Evolutionary conservation across 768 basidiomycete genomes (phyloP).

Genomic region (Lyophyllum shimeji): DNA sequence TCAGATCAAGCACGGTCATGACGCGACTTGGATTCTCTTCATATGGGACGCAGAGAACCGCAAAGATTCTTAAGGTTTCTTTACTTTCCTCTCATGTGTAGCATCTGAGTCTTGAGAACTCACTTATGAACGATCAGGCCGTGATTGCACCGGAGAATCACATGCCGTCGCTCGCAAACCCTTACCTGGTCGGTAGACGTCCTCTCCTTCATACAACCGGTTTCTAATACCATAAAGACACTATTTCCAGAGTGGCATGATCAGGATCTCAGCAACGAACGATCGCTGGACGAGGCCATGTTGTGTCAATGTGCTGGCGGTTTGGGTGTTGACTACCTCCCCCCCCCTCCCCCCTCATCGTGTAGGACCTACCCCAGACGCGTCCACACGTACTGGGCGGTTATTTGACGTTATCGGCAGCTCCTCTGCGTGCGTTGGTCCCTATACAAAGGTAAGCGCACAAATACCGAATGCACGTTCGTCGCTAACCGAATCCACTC

Average conservation of each 20-base stretch:
- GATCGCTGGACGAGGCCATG: neutral
- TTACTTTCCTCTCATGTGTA: neutral
- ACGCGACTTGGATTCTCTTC: neutral
- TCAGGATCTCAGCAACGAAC: neutral
- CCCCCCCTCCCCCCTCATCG: neutral
- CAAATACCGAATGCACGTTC: neutral
- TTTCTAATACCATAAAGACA: neutral
- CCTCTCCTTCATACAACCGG: neutral
- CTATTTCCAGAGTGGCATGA: neutral
- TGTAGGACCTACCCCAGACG: neutral
- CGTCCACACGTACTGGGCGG: neutral
- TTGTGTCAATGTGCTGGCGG: no score
- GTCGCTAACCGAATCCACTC: neutral
- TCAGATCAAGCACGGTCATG: no score
- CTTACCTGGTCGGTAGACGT: no score
- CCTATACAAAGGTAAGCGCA: neutral
- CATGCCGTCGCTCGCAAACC: no score
- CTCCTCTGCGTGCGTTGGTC: neutral
- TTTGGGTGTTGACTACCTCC: no score
- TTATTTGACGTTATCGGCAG: neutral
- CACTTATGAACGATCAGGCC: neutral
- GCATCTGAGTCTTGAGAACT: neutral
- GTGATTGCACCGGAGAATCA: neutral
- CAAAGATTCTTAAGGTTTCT: neutral
- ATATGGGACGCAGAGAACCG: neutral